phyloP scores from a whole-genome alignment of 2,329 filamentous ascomycete species.

The Colletotrichum eremochloae region DNA sequence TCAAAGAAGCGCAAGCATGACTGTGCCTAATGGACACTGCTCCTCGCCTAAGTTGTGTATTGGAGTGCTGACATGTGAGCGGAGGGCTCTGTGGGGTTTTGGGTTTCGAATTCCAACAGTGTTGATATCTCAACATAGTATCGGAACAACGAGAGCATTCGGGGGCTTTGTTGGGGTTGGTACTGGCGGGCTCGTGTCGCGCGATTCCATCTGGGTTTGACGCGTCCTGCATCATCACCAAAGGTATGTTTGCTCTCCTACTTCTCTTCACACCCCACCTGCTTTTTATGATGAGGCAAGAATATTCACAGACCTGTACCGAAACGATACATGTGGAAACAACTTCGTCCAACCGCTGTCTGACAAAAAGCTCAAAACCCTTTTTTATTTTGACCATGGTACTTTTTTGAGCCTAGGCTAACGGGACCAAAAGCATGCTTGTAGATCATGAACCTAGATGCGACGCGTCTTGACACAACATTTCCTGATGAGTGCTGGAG shows the following conservation, averaged over 20 bases:
- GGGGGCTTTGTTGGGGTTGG: not conserved
- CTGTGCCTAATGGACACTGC: slow-evolving; percentile 32
- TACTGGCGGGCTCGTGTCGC: not conserved
- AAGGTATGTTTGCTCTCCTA: slow-evolving; percentile 55
- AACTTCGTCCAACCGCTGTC: slow-evolving; percentile 87
- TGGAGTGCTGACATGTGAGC: too few relatives aligned
- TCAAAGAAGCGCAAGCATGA: slow-evolving; percentile 64
- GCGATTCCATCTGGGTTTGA: not conserved
- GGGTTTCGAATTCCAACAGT: not conserved
- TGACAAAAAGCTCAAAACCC: slow-evolving; percentile 60
- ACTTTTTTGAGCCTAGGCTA: slow-evolving; percentile 12
- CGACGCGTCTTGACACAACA: not conserved
- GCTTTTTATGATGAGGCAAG: slow-evolving; percentile 78
- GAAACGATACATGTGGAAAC: slow-evolving; percentile 77
- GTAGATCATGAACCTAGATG: not conserved
- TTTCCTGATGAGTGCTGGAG: slow-evolving; percentile 19
- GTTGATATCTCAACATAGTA: not conserved
- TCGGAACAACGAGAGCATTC: not conserved
- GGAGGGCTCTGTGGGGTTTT: too few relatives aligned
- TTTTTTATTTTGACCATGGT: slow-evolving; percentile 30
- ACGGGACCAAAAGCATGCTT: slow-evolving; percentile 6
- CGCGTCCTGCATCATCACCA: slow-evolving; percentile 9
- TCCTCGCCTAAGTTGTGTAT: not conserved
- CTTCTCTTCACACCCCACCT: slow-evolving; percentile 36
- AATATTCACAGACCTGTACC: slow-evolving; percentile 88